A percentile compares a stretch with the other conserved stretches of the same genome.
Evolutionary conservation across 805 yeast species (phyloP).

Genomic region (Sugiyamaella americana): DNA sequence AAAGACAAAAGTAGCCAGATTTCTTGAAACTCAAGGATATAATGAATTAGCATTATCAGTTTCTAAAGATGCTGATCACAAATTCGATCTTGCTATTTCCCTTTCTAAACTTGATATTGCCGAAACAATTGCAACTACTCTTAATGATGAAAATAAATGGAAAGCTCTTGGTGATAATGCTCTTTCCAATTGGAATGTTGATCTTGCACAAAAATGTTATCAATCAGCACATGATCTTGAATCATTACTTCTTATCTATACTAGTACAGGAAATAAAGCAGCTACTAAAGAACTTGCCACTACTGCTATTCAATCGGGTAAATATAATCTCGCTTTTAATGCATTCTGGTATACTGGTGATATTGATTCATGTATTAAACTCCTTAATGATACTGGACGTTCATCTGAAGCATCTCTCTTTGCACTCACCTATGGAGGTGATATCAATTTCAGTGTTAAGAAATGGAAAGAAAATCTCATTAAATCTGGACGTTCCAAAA

Average conservation of each 20-base stretch:
- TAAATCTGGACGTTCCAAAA: conserved; percentile 44
- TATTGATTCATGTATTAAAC: conserved; percentile 51
- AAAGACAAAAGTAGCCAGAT: conserved; percentile 75
- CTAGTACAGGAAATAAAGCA: conserved; percentile 66
- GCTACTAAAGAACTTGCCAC: conserved; percentile 60
- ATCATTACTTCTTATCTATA: conserved; percentile 72
- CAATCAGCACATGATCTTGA: conserved; percentile 74
- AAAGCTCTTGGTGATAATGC: conserved; percentile 86
- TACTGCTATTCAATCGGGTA: conserved; percentile 64
- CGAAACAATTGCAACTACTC: conserved; percentile 49
- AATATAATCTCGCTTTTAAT: conserved; percentile 85
- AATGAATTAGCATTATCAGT: conserved; percentile 75
- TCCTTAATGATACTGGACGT: conserved; percentile 64
- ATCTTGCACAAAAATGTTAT: conserved; percentile 74
- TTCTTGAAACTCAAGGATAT: conserved; percentile 89
- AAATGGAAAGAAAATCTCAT: conserved; percentile 63
- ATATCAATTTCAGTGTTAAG: conserved; percentile 43
- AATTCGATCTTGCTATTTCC: conserved; percentile 79
- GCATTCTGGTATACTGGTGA: conserved; percentile 86
- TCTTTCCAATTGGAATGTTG: conserved; percentile 68
- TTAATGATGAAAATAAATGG: conserved; percentile 66
- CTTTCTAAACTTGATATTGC: conserved; percentile 72
- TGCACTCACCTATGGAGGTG: conserved; percentile 61
- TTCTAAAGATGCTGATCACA: conserved; percentile 84
- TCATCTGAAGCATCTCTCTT: conserved; percentile 81